These are phyloP conservation scores for Piper betle DNA, from an alignment of 164 flowering plant species.

Conservation along the genomic window DNA sequence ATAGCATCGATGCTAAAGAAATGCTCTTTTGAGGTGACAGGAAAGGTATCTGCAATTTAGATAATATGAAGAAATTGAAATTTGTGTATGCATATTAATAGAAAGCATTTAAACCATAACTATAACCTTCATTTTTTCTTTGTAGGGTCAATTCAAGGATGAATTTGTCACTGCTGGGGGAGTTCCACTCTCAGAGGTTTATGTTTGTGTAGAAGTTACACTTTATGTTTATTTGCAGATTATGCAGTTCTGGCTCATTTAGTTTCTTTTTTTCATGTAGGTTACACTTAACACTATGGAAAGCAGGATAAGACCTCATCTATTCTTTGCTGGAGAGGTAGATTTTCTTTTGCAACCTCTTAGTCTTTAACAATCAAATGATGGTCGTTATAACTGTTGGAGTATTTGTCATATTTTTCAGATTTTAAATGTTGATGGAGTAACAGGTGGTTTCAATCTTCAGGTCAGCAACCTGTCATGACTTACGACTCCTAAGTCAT, in stretches of 20 bases:
- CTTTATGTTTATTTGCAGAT: not conserved
- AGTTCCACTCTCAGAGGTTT: conserved; percentile 87
- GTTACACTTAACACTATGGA: conserved; percentile 73
- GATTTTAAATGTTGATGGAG: conserved; percentile 89
- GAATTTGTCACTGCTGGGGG: conserved; percentile 99
- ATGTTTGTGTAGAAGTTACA: conserved; percentile 6
- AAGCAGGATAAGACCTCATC: conserved; percentile 47
- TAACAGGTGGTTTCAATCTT: conserved; percentile 99
- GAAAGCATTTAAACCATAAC: not conserved
- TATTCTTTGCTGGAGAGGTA: conserved; percentile 98
- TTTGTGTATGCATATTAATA: no score
- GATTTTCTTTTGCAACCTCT: not conserved
- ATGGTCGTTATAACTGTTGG: not conserved
- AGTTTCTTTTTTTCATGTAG: conserved; percentile 17
- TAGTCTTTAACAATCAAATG: not conserved
- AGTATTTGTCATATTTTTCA: conserved; percentile 10
- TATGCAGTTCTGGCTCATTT: not conserved
- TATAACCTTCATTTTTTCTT: not conserved
- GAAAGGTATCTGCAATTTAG: conserved; percentile 47
- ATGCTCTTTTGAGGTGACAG: conserved; percentile 52
- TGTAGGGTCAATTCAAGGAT: conserved; percentile 92
- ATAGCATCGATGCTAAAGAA: conserved; percentile 52
- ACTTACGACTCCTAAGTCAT: not conserved
- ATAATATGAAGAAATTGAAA: not conserved
- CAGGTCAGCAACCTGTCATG: conserved; percentile 38